Base-by-base conservation (phyloP, 179 eudicot genomes). In the Spinacia oleracea region DNA sequence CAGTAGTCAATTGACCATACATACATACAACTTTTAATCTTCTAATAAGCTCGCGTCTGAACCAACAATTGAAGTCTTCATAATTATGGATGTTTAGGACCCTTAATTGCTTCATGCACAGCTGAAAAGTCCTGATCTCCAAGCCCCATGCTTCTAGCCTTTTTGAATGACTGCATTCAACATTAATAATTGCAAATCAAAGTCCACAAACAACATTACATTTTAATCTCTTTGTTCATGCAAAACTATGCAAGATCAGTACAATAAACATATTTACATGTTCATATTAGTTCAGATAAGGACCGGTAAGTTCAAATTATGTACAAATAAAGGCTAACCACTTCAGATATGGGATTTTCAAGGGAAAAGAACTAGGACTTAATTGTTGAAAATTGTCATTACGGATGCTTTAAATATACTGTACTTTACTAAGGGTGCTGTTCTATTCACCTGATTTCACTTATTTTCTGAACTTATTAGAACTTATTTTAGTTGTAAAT, bases 101-200 rank as follows among this genome's bases (percentile, higher is more conserved):
- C 84, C 79, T 85, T 90, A 53, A 93, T 81, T 38, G 91, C 90
- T 88, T 93, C 97, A 40, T 85, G 78, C 65, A 96, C 98, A 46
- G 99, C 99, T 62, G 99, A 96, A 83, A 93, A 96, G 84, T 96
- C 99, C 72, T 86, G 87, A 71, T 96, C 98, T 23, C 97, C 99
- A 51, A 96, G 77, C 1, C 96, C 98, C 89, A 91, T 84, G 92
- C 96, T 84, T 80, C 96, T 86, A 40, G 96, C 97, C 83, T 90
- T 96, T 87, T 96, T 96, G 86, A 90, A 93, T 43, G 91, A 96
- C 98, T 95, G 74, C 79, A 83, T 32, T 21, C 18, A 79, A 31
- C 48, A 25, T n/a, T 9, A 23, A 53, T 14, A 42, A 14, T 55
- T 7, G 51, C 16, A 20, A 66, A 32, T 3, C 20, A 1, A 12